Evolutionary conservation across 441 rosid species (phyloP).

Genomic region (Gossypium davidsonii): DNA sequence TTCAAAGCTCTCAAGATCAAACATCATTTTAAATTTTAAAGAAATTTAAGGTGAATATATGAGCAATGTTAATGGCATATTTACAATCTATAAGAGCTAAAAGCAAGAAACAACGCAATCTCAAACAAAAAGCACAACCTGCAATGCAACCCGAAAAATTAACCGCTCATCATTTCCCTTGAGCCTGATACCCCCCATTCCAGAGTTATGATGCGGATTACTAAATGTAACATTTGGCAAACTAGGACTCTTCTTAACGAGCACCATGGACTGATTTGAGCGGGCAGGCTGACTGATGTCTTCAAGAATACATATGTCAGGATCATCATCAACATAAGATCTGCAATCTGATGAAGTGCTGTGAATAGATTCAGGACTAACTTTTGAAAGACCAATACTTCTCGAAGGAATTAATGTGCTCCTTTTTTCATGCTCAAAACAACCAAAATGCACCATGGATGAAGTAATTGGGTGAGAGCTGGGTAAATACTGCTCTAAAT

Average conservation of each 20-base stretch:
- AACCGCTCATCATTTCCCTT: slow-evolving; percentile 48
- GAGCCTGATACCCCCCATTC: slow-evolving; percentile 34
- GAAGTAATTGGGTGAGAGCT: slow-evolving; percentile 27
- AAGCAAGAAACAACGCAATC: not conserved
- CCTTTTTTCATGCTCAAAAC: slow-evolving; percentile 28
- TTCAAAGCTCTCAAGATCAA: slow-evolving; percentile 3
- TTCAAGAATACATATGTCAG: slow-evolving; percentile 75
- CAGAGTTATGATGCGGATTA: slow-evolving; percentile 29
- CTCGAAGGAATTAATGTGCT: slow-evolving; percentile 27
- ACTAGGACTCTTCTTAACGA: slow-evolving; percentile 21
- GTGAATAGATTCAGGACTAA: slow-evolving; percentile 63
- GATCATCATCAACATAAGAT: slow-evolving; percentile 56
- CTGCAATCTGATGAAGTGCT: slow-evolving; percentile 53
- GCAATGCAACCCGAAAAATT: slow-evolving; percentile 67
- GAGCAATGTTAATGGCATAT: not conserved
- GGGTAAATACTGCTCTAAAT: slow-evolving; percentile 25
- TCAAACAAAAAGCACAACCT: slow-evolving; percentile 39
- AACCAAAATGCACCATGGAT: slow-evolving; percentile 27
- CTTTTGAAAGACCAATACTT: slow-evolving; percentile 37
- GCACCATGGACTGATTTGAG: slow-evolving; percentile 26
- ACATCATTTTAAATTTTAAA: not conserved
- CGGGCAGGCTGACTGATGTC: slow-evolving; percentile 55
- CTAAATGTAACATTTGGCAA: slow-evolving; percentile 22
- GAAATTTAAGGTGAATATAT: not conserved
- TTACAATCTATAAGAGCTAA: not conserved